Base-by-base conservation (phyloP, 2,329 filamentous ascomycete species). In the Aspergillus fructus region DNA sequence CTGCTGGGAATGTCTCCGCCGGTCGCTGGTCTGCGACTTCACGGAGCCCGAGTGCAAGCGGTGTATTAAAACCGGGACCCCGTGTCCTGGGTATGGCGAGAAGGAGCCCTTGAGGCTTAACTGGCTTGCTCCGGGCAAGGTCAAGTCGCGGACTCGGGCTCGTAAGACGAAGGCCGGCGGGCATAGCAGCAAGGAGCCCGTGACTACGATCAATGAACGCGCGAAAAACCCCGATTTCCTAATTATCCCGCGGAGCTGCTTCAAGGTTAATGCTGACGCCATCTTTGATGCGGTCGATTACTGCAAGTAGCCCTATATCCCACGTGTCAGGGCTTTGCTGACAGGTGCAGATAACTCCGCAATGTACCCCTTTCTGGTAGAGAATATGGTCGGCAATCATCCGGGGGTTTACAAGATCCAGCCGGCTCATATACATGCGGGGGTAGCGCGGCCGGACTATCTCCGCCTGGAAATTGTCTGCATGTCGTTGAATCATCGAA, bases 1-100 rank as follows among this genome's bases (percentile, higher is more conserved):
- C 52, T 79, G 76, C 60, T 79, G 75, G 76, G 76, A 78, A 58
- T 79, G 76, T 56, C 72, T 67, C 21, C 71, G 76, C n/a, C 74
- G 75, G 2, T 62, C 69, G 7, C 61, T 77, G 7, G 75, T 76
- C n/a, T 78, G 76, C 59, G 76, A 78, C 58, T 71, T 69, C 15
- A 63, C 61, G 15, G 66, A 58, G 7, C 75, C 76, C 3, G 62
- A 66, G 33, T 78, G 76, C 62, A 72, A 69, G 34, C 72, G 73
- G 55, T 79, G 76, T 53, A 64, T 66, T 21, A 57, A 48, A 1
- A 62, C 64, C 4, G 70, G 70, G 6, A 70, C 74, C 8, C 65
- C 70, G 3, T 79, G 76, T 49, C 75, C 76, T 3, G 75, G 76
- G 3, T 78, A 76, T 61, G 67, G 68, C 23, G 70, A 76, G 53